These are phyloP conservation scores for Trichoderma afroharzianum DNA, from an alignment of 2,329 filamentous ascomycete genomes.

Conservation along the genomic window DNA sequence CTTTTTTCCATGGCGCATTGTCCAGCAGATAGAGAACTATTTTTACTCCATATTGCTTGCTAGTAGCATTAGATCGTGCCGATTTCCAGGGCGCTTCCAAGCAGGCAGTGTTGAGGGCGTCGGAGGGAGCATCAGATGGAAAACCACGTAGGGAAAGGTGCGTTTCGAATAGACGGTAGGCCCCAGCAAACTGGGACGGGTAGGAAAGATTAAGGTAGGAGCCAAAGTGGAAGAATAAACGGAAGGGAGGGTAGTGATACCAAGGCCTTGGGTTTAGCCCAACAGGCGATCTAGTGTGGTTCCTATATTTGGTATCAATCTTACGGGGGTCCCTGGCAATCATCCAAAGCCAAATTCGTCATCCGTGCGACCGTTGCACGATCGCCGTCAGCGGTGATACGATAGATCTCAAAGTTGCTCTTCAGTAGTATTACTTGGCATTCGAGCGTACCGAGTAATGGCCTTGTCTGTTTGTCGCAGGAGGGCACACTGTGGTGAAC, in stretches of 20 bases:
- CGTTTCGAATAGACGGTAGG: neutral
- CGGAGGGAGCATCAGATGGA: conserved; percentile 7
- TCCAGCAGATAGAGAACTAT: neutral
- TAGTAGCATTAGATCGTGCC: neutral
- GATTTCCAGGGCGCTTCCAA: neutral
- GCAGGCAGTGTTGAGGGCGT: neutral
- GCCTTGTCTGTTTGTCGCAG: neutral
- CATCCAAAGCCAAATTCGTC: conserved; percentile 10
- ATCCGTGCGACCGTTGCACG: conserved; percentile 17
- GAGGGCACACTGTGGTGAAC: neutral
- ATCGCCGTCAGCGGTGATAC: conserved; percentile 15
- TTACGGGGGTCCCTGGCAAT: neutral
- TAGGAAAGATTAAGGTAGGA: conserved; percentile 12
- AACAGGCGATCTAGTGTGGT: conserved; percentile 15
- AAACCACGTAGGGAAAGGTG: neutral
- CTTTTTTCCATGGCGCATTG: neutral
- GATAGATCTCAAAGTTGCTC: neutral
- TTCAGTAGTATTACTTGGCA: neutral
- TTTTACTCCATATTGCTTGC: neutral
- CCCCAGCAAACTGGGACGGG: conserved; percentile 8
- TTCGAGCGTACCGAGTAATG: neutral
- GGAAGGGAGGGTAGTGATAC: conserved; percentile 19
- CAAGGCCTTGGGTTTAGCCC: conserved; percentile 17
- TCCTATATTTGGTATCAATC: conserved; percentile 18
- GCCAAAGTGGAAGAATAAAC: conserved; percentile 8